Conservation (phyloP, 75 land plant species). For the Sequoia sempervirens region DNA sequence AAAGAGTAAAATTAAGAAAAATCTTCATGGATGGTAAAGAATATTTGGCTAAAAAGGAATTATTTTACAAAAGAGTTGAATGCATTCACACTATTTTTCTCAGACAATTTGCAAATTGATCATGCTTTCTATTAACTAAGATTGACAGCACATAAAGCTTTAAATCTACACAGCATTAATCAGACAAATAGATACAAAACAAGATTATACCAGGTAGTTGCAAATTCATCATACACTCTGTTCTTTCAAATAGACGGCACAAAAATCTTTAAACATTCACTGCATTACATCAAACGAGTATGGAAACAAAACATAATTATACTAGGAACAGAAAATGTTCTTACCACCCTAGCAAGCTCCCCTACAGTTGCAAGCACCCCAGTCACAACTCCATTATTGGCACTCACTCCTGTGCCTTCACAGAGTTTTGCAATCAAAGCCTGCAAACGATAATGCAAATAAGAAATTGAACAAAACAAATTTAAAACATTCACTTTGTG, state of each 20-base stretch:
- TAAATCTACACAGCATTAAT: not conserved
- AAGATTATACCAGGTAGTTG: not conserved
- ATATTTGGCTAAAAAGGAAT: not conserved
- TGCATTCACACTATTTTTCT: not conserved
- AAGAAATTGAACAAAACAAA: not conserved
- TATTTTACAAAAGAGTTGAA: not conserved
- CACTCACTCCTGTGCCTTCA: conserved; percentile 74
- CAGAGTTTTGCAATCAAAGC: conserved; percentile 71
- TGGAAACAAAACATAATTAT: not conserved
- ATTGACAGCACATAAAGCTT: not conserved
- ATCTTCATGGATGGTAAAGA: not conserved
- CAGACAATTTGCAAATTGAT: not conserved
- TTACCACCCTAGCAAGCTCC: conserved; percentile 97
- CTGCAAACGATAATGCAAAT: conserved; percentile 25
- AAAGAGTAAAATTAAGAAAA: not conserved
- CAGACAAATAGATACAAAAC: not conserved
- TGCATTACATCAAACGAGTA: not conserved
- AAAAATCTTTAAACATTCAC: not conserved
- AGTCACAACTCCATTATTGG: conserved; percentile 82
- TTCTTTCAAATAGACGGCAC: not conserved
- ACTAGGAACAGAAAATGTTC: conserved; percentile 8
- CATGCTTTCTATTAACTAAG: not conserved
- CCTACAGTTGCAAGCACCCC: conserved; percentile 98
- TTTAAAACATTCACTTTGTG: conserved; percentile 37
- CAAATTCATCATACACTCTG: not conserved